Conservation (phyloP, 495 filamentous ascomycete species). For the Sporormia fimetaria region DNA sequence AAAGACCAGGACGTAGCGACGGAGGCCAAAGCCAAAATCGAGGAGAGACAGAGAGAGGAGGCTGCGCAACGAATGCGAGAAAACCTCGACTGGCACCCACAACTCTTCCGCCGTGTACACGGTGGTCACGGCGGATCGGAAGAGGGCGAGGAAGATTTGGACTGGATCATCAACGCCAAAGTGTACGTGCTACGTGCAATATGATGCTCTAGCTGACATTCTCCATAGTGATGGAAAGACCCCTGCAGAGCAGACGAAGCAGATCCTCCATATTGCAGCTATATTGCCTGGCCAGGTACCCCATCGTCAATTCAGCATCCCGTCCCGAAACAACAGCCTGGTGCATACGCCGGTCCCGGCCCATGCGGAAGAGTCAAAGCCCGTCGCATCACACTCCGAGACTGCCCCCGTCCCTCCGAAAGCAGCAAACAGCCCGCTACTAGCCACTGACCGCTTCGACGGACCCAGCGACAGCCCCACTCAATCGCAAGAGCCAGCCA, state of each 20-base stretch:
- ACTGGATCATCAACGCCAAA: constrained; percentile 87
- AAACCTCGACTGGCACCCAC: constrained; percentile 80
- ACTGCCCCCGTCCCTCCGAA: constrained; percentile 37
- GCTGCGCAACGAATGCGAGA: constrained; percentile 70
- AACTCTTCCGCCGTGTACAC: constrained; percentile 64
- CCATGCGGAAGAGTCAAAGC: constrained; percentile 35
- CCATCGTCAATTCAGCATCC: constrained; percentile 36
- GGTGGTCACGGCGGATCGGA: constrained; percentile 61
- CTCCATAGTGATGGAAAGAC: constrained; percentile 50
- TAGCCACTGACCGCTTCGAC: too few relatives aligned
- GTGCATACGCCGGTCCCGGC: constrained; percentile 14
- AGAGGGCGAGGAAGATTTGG: constrained; percentile 78
- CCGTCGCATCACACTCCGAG: constrained; percentile 27
- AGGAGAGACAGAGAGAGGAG: constrained; percentile 82
- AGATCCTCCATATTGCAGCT: constrained; percentile 77
- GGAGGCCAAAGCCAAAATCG: constrained; percentile 88
- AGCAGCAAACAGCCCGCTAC: too few relatives aligned
- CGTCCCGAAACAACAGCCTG: constrained; percentile 30
- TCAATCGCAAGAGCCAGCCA: too few relatives aligned
- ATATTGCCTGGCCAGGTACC: constrained; percentile 64
- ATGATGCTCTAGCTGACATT: neutral
- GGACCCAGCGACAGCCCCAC: too few relatives aligned
- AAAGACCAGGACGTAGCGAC: constrained; percentile 83
- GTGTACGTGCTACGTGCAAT: constrained; percentile 42
- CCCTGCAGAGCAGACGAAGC: constrained; percentile 62